Conservation (phyloP, 2,329 filamentous ascomycete genomes). For the Didymella keratinophila region DNA sequence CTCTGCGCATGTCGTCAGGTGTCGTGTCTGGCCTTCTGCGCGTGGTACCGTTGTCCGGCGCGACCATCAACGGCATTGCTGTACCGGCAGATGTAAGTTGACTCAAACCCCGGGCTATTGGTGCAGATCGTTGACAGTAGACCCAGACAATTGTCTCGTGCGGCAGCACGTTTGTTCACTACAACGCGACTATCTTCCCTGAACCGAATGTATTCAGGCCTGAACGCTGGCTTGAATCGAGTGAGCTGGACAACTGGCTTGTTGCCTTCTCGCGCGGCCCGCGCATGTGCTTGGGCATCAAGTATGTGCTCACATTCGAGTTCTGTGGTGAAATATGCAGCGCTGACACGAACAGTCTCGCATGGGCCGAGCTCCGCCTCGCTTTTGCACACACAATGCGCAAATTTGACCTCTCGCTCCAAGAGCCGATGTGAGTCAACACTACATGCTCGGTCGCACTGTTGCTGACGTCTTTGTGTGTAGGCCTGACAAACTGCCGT, state of each 20-base stretch:
- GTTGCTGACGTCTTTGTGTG: not conserved
- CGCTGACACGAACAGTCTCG: slow-evolving; percentile 31
- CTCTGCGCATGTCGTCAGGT: slow-evolving; percentile 48
- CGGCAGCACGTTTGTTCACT: slow-evolving; percentile 46
- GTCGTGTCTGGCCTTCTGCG: slow-evolving; percentile 39
- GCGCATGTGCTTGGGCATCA: slow-evolving; percentile 45
- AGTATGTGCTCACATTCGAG: slow-evolving; percentile 24
- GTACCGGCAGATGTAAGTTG: slow-evolving; percentile 34
- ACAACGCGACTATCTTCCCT: slow-evolving; percentile 43
- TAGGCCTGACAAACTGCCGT: slow-evolving; percentile 31
- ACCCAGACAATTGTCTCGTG: slow-evolving; percentile 37
- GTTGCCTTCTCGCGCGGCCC: slow-evolving; percentile 48
- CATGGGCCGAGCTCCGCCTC: slow-evolving; percentile 47
- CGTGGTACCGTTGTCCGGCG: slow-evolving; percentile 34
- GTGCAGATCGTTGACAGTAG: not conserved
- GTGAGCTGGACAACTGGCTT: slow-evolving; percentile 39
- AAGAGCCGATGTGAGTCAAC: slow-evolving; percentile 28
- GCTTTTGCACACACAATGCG: slow-evolving; percentile 40
- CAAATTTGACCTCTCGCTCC: slow-evolving; percentile 43
- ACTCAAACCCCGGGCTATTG: not conserved
- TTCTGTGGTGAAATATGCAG: not conserved
- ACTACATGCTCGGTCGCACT: not conserved
- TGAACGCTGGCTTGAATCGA: slow-evolving; percentile 43
- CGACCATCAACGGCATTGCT: slow-evolving; percentile 28
- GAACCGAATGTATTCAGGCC: slow-evolving; percentile 41